Conservation (phyloP, 768 basidiomycete species). For the Naganishia friedmannii region DNA sequence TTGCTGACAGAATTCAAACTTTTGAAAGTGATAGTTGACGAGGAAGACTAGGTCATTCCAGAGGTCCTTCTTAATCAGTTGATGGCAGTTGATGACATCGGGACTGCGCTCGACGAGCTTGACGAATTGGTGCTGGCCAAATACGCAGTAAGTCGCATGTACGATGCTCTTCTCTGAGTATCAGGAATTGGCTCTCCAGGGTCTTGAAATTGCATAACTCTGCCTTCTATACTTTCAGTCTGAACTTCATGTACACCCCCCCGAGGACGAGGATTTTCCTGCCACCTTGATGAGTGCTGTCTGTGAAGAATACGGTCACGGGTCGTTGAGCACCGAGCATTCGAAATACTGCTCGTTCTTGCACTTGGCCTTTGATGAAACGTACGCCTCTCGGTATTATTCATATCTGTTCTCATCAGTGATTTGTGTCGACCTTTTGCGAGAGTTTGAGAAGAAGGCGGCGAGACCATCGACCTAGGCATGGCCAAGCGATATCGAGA, state of each 20-base stretch:
- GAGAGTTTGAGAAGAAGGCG: not conserved
- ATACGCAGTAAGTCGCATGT: not conserved
- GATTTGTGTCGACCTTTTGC: not conserved
- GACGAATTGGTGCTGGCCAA: not conserved
- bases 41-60: not conserved
- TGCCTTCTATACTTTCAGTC: too few relatives aligned
- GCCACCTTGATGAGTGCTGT: not conserved
- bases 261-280: not conserved
- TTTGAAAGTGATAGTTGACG: not conserved
- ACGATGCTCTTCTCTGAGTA: too few relatives aligned
- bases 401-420: not conserved
- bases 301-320: not conserved
- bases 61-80: not conserved
- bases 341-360: not conserved
- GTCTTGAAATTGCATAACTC: too few relatives aligned
- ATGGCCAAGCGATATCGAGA: not conserved
- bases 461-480: not conserved
- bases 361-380: not conserved
- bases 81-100: not conserved
- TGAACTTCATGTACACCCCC: not conserved
- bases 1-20: conserved; percentile 1
- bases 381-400: not conserved
- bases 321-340: not conserved
- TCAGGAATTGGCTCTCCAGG: too few relatives aligned
- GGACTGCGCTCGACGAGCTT: not conserved